Percentiles rank a stretch among this genome's conserved stretches.
Evolutionary conservation across 1,284 basidiomycete genomes (phyloP).

Genomic region (Chalciporus sp.): DNA sequence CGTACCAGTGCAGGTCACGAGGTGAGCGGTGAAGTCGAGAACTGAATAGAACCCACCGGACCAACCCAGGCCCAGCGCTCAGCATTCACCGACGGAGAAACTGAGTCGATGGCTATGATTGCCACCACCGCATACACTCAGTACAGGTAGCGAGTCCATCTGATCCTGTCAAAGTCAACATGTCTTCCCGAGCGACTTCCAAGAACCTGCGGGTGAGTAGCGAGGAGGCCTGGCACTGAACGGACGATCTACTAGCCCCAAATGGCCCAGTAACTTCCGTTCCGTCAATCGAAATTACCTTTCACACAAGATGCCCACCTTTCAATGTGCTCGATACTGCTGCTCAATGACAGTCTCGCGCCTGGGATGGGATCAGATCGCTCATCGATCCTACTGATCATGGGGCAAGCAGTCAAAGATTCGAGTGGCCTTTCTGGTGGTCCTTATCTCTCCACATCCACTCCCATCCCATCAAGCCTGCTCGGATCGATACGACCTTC

Average conservation of each 20-base stretch:
- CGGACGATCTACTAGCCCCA: background rate
- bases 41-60: conserved; percentile 2
- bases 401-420: conserved; percentile 17
- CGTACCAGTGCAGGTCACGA: conserved; percentile 11
- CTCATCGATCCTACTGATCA: conserved; percentile 14
- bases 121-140: background rate
- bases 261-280: background rate
- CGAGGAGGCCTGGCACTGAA: background rate
- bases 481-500: conserved; percentile 32
- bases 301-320: conserved; percentile 13
- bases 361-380: conserved; percentile 1
- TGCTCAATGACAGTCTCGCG: conserved; percentile 15
- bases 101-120: background rate
- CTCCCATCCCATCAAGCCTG: background rate
- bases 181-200: background rate
- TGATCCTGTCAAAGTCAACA: background rate
- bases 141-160: background rate
- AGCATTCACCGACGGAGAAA: no score
- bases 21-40: conserved; percentile 15
- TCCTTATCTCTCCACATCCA: conserved; percentile 23
- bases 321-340: conserved; percentile 8
- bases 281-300: conserved; percentile 3
- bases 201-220: background rate
- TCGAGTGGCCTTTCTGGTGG: background rate
- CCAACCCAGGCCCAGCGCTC: no score